Evolutionary conservation across 768 basidiomycete species (phyloP), one percentile per base, ranked within the genome.

Genomic region (Lactifluus piperatus): DNA sequence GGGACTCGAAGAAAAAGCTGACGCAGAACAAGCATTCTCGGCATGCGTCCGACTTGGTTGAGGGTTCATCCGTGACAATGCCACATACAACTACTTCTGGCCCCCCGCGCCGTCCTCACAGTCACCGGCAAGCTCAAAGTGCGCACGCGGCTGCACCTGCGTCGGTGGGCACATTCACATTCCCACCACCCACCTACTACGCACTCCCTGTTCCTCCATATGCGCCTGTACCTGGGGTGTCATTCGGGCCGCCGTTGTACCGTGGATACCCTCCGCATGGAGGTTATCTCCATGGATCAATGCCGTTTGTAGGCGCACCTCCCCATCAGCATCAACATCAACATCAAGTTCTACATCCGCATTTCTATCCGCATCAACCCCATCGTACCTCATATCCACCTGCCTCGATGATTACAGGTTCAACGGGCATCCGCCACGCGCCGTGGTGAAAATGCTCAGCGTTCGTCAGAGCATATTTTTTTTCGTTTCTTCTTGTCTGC

Each of bases 361-460:
- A 62, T 54, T 32, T 37, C 16, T 44, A 45, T 20, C 5, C 50
- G 47, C 48, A 54, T 52, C 57, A 45, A 54, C 13, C 37, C 16
- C 52, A 54, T 5, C 53, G 58, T 58, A 26, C 47, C 5, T 7
- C 54, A 37, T 46, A 47, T 20, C 29, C 44, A 26, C 49, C 34
- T 14, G 32, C 43, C 36, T 29, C 58, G 18, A 20, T 47, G 43
- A 62, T 62, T 44, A 62, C 62, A 24, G 62, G 62, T 22, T 53
- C 62, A 32, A 55, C 62, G 18, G 62, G 62, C 39, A 62, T 62
- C 24, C 58, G 62, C 41, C 62, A 62, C n/a, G 58, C 62, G 18
- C 37, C 14, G 27, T 62, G 62, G 62, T 62, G 30, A 62, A 46
- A 61, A 34, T 24, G 4, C 1, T 32, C 2, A 20, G 13, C 16